These are phyloP conservation scores for Geotrichum siamense DNA, from an alignment of 1,139 yeast species.

Conservation along the genomic window DNA sequence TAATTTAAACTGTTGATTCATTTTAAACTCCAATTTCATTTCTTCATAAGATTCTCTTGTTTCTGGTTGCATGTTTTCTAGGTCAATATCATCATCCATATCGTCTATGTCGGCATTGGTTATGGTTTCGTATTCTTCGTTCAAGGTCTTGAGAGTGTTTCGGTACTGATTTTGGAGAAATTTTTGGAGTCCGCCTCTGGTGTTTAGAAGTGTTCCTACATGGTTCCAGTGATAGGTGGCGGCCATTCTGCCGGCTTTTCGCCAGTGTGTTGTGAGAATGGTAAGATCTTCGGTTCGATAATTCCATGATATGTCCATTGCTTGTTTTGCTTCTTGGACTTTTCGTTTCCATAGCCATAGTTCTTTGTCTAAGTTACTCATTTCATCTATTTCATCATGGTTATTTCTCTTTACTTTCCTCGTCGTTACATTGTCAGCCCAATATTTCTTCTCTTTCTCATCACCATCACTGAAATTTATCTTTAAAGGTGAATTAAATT, in stretches of 20 bases:
- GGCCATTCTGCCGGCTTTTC: constrained; percentile 39
- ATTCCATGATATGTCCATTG: not conserved
- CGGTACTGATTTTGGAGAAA: constrained; percentile 32
- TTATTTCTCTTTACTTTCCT: too few species aligned
- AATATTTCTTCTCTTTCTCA: too few species aligned
- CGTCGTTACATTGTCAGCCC: too few species aligned
- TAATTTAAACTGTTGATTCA: constrained; percentile 26
- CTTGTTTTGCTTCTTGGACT: not conserved
- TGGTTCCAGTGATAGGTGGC: constrained; percentile 40
- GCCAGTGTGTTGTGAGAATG: constrained; percentile 38
- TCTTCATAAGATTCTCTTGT: constrained; percentile 27
- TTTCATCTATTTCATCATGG: not conserved
- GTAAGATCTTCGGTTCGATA: not conserved
- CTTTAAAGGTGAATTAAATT: too few species aligned
- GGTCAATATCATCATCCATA: constrained; percentile 28
- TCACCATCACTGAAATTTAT: too few species aligned
- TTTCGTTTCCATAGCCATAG: not conserved
- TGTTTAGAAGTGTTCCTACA: constrained; percentile 37
- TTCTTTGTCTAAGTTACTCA: not conserved
- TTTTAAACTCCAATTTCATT: constrained; percentile 25
- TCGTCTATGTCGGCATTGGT: constrained; percentile 28
- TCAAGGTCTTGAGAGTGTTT: not conserved
- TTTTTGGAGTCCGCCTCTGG: constrained; percentile 43
- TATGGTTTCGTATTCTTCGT: not conserved
- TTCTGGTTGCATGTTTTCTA: constrained; percentile 31